Conservation (phyloP, 2,329 filamentous ascomycete genomes). For the Neofusicoccum ribis region DNA sequence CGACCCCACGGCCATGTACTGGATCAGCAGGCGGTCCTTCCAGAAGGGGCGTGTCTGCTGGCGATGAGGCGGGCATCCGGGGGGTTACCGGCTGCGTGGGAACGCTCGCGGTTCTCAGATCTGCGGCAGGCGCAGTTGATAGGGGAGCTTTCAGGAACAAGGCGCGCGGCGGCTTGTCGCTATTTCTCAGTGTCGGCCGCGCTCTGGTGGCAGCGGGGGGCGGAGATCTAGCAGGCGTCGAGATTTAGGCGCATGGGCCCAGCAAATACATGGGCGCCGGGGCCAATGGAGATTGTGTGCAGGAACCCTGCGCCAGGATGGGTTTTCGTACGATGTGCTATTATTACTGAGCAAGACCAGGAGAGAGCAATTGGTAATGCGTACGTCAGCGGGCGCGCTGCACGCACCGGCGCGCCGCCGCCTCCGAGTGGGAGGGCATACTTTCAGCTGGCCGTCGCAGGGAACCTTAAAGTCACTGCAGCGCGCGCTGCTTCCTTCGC, state of each 20-base stretch:
- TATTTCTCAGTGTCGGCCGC: constrained; percentile 5
- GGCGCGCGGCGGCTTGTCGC: constrained; percentile 2
- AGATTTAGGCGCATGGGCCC: constrained; percentile 17
- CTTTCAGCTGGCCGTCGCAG: not conserved
- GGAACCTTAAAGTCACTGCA: constrained; percentile 18
- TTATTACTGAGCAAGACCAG: constrained; percentile 12
- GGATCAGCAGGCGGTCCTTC: constrained; percentile 4
- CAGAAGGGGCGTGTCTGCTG: not conserved
- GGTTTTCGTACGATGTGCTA: constrained; percentile 6
- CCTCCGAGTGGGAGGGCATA: constrained; percentile 12
- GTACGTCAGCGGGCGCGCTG: constrained; percentile 11
- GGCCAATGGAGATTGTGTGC: constrained; percentile 11
- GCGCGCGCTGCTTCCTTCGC: constrained; percentile 17
- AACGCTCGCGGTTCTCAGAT: not conserved
- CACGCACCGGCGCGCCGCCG: not conserved
- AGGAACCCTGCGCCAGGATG: constrained; percentile 1
- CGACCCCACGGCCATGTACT: constrained; percentile 39
- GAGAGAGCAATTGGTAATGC: constrained; percentile 18
- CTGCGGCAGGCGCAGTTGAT: constrained; percentile 9
- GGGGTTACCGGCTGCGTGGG: not conserved
- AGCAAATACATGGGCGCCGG: not conserved
- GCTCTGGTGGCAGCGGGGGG: not conserved
- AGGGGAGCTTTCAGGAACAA: constrained; percentile 15
- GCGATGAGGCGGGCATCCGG: constrained; percentile 12
- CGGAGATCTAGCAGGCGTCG: constrained; percentile 5